phyloP scores from a whole-genome alignment of 805 yeast species.

The Metschnikowia arizonensis region DNA sequence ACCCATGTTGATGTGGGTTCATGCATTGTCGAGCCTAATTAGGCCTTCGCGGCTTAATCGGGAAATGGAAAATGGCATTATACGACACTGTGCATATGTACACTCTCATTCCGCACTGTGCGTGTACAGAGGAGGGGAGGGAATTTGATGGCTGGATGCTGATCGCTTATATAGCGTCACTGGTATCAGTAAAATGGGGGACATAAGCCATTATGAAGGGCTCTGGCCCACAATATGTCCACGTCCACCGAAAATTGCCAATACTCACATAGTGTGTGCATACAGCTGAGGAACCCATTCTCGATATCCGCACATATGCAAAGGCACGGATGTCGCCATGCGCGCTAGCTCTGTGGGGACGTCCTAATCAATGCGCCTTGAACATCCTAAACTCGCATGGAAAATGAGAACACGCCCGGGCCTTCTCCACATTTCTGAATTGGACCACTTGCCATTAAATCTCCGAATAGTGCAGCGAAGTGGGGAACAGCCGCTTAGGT shows the following conservation, averaged over 20 bases:
- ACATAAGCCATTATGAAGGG: no score
- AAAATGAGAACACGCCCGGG: background rate
- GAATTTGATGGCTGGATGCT: background rate
- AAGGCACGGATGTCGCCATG: background rate
- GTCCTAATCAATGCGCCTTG: conserved; percentile 2
- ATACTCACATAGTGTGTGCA: no score
- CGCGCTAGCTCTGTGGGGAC: conserved; percentile 4
- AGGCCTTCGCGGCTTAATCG: conserved; percentile 7
- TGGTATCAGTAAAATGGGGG: background rate
- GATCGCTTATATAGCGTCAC: background rate
- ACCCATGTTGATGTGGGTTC: background rate
- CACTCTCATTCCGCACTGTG: conserved; percentile 4
- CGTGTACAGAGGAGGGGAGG: conserved; percentile 9
- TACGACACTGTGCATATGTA: conserved; percentile 1
- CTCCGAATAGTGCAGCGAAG: conserved; percentile 4
- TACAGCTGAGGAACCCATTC: background rate
- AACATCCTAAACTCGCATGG: conserved; percentile 1
- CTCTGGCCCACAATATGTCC: no score
- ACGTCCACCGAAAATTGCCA: no score
- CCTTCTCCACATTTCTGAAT: conserved; percentile 6
- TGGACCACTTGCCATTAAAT: background rate
- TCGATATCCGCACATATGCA: background rate
- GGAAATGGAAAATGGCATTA: background rate
- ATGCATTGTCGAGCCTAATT: conserved; percentile 4
- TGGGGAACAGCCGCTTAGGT: background rate